Evolutionary conservation across 73 alveolate species (phyloP), one percentile per base, ranked within the genome.

Genomic region (Paramecium bursaria): DNA sequence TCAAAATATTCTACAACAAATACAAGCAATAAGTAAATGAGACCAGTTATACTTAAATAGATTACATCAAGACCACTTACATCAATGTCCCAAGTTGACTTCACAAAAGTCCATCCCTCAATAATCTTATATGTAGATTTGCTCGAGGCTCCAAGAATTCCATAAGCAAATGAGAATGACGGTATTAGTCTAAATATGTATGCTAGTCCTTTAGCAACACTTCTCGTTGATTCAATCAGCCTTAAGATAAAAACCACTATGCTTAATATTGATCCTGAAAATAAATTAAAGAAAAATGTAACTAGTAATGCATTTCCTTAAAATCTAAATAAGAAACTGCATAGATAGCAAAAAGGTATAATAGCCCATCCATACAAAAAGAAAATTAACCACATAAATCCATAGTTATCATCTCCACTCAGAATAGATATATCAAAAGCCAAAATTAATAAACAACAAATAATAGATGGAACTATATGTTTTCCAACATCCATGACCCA

Each of bases 401-500:
- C 93, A 49, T 67, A 74, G 7, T 29, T 55, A 1, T 27, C 74
- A 15, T 50, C 77, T 4, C 85, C 91, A 22, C 48, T 85, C 15
- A 55, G 85, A 0, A 90, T 75, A 14, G 86, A 42, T 47, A 91
- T 85, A 44, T 89, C 93, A 82, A 91, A 91, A 2, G 91, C 87
- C 33, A 74, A 73, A 46, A 91, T 48, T 46, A 92, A 15, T 29
- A 92, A n/a, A 19, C 90, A 22, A 53, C 95, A 91, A 7, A 93
- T 61, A 0, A 90, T 96, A 10, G 93, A 87, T 9, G 98, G 95
- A 13, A 95, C 50, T 46, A 92, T 48, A 67, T 93, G 90, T 67
- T 96, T 96, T 26, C 80, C 53, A 26, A 95, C 57, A 77, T 96
- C 99, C 86, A 91, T 94, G 5, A 88, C 9, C 87, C 74, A 94